Percentiles rank a stretch among this genome's conserved stretches.
Conservation (phyloP, 108 stramenopile genomes). For the Cyclostephanos tholiformis region DNA sequence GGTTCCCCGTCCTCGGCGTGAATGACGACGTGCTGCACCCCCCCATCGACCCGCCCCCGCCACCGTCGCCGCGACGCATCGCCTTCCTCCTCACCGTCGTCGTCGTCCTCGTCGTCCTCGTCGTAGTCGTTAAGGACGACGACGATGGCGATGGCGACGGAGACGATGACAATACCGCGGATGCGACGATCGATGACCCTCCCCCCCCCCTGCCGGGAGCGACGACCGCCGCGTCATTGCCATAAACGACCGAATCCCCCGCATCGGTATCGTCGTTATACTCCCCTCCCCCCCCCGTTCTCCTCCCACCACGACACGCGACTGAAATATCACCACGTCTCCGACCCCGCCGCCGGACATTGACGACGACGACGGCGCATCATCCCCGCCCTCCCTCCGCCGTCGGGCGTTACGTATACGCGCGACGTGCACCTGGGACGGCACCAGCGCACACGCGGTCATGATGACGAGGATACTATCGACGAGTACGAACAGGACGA, state of each 20-base stretch:
- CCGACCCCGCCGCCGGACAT: no score
- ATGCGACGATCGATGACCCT: no score
- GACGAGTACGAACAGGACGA: neutral
- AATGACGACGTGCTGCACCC: neutral
- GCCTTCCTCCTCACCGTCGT: constrained; percentile 4
- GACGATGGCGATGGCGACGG: neutral
- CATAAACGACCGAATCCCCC: neutral
- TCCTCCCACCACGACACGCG: no score
- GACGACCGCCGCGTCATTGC: neutral
- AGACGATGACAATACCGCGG: neutral
- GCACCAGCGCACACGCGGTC: constrained; percentile 31
- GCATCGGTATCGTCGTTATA: neutral
- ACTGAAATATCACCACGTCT: no score
- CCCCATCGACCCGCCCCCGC: no score
- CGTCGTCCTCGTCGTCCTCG: neutral
- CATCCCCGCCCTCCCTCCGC: neutral
- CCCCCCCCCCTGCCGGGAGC: neutral
- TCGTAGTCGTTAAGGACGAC: neutral
- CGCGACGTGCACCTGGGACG: constrained; percentile 32
- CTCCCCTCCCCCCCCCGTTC: neutral
- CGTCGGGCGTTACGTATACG: neutral
- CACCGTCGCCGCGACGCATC: neutral
- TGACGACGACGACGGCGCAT: constrained; percentile 2
- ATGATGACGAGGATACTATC: neutral
- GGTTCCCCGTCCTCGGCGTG: constrained; percentile 48